Conservation (phyloP, 495 filamentous ascomycete species). For the Terfezia boudieri region DNA sequence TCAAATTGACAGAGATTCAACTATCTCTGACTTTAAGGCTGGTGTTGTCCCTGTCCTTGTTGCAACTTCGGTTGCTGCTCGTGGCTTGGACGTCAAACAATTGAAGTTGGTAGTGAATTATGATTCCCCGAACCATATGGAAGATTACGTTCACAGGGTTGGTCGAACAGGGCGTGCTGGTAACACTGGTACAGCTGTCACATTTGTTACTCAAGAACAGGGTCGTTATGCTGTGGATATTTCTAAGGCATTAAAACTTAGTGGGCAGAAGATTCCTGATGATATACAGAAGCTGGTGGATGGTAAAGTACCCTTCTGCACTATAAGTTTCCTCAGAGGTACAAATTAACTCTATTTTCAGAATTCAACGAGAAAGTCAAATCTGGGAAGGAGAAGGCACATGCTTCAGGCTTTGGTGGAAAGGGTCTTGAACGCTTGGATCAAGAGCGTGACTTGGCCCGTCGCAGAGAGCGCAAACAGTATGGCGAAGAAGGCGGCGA, state of each 20-base stretch:
- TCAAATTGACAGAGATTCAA: conserved; percentile 82
- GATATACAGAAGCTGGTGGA: conserved; percentile 40
- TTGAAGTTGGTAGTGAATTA: conserved; percentile 93
- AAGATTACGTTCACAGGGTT: conserved; percentile 94
- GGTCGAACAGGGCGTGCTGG: conserved; percentile 90
- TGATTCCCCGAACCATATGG: conserved; percentile 85
- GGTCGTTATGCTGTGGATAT: conserved; percentile 79
- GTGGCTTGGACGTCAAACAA: conserved; percentile 91
- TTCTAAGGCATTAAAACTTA: conserved; percentile 80
- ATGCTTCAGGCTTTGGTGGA: conserved; percentile 68
- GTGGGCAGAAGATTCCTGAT: conserved; percentile 60
- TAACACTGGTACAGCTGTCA: conserved; percentile 83
- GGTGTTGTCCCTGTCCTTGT: conserved; percentile 75
- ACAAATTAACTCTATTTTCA: not conserved
- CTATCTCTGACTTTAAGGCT: conserved; percentile 85
- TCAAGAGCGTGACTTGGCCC: conserved; percentile 67
- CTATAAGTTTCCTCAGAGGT: not conserved
- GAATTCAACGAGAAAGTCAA: conserved; percentile 72
- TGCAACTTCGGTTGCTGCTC: conserved; percentile 88
- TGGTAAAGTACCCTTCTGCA: conserved; percentile 6
- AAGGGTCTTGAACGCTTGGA: conserved; percentile 84
- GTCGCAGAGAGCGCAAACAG: conserved; percentile 61
- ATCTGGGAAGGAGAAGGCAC: conserved; percentile 69
- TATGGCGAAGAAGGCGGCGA: conserved; percentile 80
- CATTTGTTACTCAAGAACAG: conserved; percentile 78